These are phyloP conservation scores for Cardamine occulta DNA, from an alignment of 345 rosid species.

Conservation along the genomic window DNA sequence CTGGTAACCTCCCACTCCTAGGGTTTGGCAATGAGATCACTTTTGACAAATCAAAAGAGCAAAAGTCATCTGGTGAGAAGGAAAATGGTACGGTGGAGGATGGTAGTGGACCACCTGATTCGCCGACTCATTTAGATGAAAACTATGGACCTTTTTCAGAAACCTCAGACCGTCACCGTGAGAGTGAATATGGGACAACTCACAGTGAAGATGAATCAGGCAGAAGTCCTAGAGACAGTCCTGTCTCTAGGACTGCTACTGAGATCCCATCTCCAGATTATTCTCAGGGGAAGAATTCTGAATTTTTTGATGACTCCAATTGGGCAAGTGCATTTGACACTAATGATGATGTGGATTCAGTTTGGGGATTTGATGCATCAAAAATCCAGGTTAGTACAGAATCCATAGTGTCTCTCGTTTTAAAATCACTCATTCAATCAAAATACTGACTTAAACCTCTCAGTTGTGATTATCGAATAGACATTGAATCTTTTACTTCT, in stretches of 20 bases:
- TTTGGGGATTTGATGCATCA: conserved; percentile 82
- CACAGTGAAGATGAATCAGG: conserved; percentile 84
- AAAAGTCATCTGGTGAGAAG: conserved; percentile 47
- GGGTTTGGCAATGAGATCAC: conserved; percentile 86
- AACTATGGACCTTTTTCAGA: conserved; percentile 52
- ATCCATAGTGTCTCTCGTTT: conserved; percentile 12
- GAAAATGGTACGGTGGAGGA: conserved; percentile 57
- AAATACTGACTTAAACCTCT: background rate
- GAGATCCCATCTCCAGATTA: conserved; percentile 70
- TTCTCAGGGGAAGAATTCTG: conserved; percentile 67
- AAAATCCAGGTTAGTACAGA: conserved; percentile 66
- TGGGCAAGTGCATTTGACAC: conserved; percentile 94
- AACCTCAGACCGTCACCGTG: conserved; percentile 54
- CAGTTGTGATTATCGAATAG: background rate
- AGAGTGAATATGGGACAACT: conserved; percentile 61
- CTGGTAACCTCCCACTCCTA: conserved; percentile 44
- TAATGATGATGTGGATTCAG: conserved; percentile 86
- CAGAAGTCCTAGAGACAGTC: conserved; percentile 87
- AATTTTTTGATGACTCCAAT: conserved; percentile 83
- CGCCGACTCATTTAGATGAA: conserved; percentile 53
- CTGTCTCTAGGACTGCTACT: conserved; percentile 59
- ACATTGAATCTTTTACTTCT: background rate
- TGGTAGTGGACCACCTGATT: conserved; percentile 59
- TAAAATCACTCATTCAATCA: background rate
- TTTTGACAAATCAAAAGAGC: conserved; percentile 57